Evolutionary conservation across 2,329 filamentous ascomycete species (phyloP).

Genomic region (Nannizzia gypsea): DNA sequence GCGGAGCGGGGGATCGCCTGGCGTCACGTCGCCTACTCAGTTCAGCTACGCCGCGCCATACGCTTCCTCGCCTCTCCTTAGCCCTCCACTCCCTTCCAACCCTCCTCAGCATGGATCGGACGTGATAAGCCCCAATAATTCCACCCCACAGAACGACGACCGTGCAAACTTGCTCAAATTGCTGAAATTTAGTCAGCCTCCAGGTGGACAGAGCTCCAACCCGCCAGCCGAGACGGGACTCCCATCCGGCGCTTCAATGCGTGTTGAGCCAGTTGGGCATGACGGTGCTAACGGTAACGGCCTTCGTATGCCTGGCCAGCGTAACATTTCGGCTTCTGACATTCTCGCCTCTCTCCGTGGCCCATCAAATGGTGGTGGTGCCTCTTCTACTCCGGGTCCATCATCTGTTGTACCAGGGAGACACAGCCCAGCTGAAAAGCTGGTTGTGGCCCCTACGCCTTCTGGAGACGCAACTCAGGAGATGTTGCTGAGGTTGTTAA

Average conservation of each 20-base stretch:
- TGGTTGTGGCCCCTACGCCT: slow-evolving; percentile 11
- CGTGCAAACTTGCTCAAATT: slow-evolving; percentile 52
- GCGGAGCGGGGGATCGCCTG: slow-evolving; percentile 24
- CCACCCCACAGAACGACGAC: slow-evolving; percentile 35
- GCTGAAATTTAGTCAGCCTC: slow-evolving; percentile 50
- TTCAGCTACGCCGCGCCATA: slow-evolving; percentile 43
- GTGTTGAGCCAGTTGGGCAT: slow-evolving; percentile 19
- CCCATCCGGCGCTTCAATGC: slow-evolving; percentile 17
- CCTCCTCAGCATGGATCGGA: slow-evolving; percentile 47
- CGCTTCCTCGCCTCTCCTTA: slow-evolving; percentile 48
- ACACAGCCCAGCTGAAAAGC: slow-evolving; percentile 14
- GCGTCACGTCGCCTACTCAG: slow-evolving; percentile 22
- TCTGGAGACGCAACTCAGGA: slow-evolving; percentile 63
- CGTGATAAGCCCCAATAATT: slow-evolving; percentile 45
- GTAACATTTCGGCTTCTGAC: slow-evolving; percentile 43
- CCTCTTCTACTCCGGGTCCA: slow-evolving; percentile 16
- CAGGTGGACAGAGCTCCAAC: slow-evolving; percentile 15
- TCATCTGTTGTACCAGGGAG: slow-evolving; percentile 18
- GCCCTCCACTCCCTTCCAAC: slow-evolving; percentile 42
- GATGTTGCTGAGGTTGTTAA: slow-evolving; percentile 74
- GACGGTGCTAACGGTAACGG: slow-evolving; percentile 7
- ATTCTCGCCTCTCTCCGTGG: slow-evolving; percentile 46
- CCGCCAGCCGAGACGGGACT: slow-evolving; percentile 13
- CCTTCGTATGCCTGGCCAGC: slow-evolving; percentile 22
- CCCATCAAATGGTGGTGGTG: slow-evolving; percentile 29